Conservation (phyloP, 1,139 yeast species). For the Dujonia santamariae region DNA sequence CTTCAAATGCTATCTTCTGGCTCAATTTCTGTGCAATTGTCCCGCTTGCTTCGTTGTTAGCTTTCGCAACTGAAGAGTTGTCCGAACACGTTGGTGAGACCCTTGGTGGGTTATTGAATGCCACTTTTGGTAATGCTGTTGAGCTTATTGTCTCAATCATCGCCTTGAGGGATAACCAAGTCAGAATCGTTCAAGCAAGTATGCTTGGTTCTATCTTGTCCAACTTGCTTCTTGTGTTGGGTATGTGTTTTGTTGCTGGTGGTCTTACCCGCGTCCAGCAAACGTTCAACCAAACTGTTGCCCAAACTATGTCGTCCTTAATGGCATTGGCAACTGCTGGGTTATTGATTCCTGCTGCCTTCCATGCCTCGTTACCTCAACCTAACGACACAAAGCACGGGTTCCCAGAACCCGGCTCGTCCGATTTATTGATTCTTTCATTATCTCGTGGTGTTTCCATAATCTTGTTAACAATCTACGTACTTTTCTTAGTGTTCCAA, state of each 20-base stretch:
- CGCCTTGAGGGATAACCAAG: conserved; percentile 81
- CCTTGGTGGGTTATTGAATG: conserved; percentile 87
- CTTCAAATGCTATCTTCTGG: conserved; percentile 60
- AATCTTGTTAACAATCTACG: conserved; percentile 72
- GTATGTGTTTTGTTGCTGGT: conserved; percentile 94
- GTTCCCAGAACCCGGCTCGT: conserved; percentile 40
- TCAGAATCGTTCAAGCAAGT: conserved; percentile 92
- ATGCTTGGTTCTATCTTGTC: conserved; percentile 94
- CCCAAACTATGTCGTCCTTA: conserved; percentile 94
- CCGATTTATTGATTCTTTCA: conserved; percentile 56
- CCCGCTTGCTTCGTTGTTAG: conserved; percentile 86
- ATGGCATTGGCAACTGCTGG: conserved; percentile 91
- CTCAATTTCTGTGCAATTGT: conserved; percentile 87
- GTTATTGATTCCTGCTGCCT: conserved; percentile 90
- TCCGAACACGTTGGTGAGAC: conserved; percentile 86
- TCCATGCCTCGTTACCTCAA: conserved; percentile 75
- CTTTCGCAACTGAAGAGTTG: conserved; percentile 90
- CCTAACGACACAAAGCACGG: conserved; percentile 34
- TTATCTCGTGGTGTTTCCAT: conserved; percentile 87
- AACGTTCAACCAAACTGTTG: conserved; percentile 90
- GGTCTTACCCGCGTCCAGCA: conserved; percentile 86
- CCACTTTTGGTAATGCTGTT: conserved; percentile 92
- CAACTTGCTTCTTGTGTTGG: conserved; percentile 81
- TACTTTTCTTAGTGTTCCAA: conserved; percentile 80
- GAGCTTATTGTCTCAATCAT: conserved; percentile 92